Base-by-base conservation (phyloP, 2,329 filamentous ascomycete species). In the Ceratocystis eucalypticola region DNA sequence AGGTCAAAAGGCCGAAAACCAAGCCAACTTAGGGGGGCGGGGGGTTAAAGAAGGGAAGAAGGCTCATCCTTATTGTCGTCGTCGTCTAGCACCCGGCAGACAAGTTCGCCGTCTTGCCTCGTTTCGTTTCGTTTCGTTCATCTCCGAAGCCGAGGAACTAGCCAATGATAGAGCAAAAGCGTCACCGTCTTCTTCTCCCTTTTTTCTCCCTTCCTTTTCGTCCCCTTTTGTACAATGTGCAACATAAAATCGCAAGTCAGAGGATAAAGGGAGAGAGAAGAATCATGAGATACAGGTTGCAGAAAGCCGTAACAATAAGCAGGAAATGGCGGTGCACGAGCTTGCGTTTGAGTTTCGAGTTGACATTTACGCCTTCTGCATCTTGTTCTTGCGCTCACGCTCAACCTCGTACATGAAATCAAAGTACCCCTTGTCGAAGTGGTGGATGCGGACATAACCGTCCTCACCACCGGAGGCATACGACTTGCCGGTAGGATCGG, bases 391-490 rank as follows among this genome's bases (percentile, higher is more conserved):
- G 70, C 80, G 78, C 80, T 96, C 92, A 77, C 92, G 84, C 85
- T 99, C 94, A 69, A 97, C 94, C 82, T 99, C 94, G 77, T 96
- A 99, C 82, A 89, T 85, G 80, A 99, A 99, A 78, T 99, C 94
- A 77, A 94, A 97, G 83, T 96, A 99, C 69, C 88, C 85, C 83
- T 96, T 96, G 80, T 99, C 94, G 78, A 99, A 99, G 79, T 96
- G 91, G 80, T 99, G 94, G 71, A 97, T 88, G 74, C 94, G 89
- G 70, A 99, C 93, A 80, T 99, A 99, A 74, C 94, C 94, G 78
- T 99, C 94, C 80, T 99, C 94, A 78, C 92, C 93, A 72, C 94
- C 94, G 74, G 88, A 93, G 73, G 91, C 92, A 79, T 99, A 99
- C 73, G 90, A 86, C 75, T 88, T 92, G 73, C 94, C 94, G 68